A percentile compares a stretch with the other conserved stretches of the same genome.
phyloP scores from a whole-genome alignment of 1,284 basidiomycete genomes.

The Anthracocystis walkeri region DNA sequence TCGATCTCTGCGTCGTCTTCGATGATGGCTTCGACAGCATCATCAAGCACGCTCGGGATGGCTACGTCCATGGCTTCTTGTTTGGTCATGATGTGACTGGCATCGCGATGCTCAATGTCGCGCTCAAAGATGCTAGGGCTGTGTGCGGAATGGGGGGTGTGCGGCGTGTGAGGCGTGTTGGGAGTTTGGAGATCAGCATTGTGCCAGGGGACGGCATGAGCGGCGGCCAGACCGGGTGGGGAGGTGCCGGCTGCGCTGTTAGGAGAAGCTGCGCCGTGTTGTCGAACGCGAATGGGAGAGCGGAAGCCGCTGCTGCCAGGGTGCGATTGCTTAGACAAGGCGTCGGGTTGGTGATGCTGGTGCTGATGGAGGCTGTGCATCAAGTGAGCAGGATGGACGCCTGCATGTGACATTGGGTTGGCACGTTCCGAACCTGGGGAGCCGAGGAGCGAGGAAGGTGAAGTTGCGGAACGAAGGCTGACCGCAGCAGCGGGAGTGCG shows the following conservation, averaged over 20 bases:
- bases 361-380: constrained; percentile 37
- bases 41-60: constrained; percentile 65
- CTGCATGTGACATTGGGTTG: constrained; percentile 26
- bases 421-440: constrained; percentile 34
- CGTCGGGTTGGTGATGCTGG: constrained; percentile 27
- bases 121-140: constrained; percentile 65
- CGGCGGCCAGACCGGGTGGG: constrained; percentile 11
- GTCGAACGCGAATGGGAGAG: constrained; percentile 29
- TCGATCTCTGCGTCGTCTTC: constrained; percentile 62
- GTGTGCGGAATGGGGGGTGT: constrained; percentile 25
- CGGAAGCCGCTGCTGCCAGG: constrained; percentile 29
- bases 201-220: constrained; percentile 10
- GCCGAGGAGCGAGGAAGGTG: constrained; percentile 19
- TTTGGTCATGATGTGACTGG: constrained; percentile 58
- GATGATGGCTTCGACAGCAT: constrained; percentile 65
- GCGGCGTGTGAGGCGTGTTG: constrained; percentile 21
- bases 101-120: constrained; percentile 65
- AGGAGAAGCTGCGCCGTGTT: constrained; percentile 37
- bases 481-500: constrained; percentile 29
- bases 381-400: constrained; percentile 24
- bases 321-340: constrained; percentile 5
- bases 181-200: constrained; percentile 17
- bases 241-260: constrained; percentile 26
- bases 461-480: constrained; percentile 25
- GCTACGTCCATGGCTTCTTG: constrained; percentile 66